A percentile compares a stretch with the other conserved stretches of the same genome.
These are phyloP conservation scores for Zarea fungicola DNA, from an alignment of 2,329 filamentous ascomycete genomes.

Conservation along the genomic window DNA sequence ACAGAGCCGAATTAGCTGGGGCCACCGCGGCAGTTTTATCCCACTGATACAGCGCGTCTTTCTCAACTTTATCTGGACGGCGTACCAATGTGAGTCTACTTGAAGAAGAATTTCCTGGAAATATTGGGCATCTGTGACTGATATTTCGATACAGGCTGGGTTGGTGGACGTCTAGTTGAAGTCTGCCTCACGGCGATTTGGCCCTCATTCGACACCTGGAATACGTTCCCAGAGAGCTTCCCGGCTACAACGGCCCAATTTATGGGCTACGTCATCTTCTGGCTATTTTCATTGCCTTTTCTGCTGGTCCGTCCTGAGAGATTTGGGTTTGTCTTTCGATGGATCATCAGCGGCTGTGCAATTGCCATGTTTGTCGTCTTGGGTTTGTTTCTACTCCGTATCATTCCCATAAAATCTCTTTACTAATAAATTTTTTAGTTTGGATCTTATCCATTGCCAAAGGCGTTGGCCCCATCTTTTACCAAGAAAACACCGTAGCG, in stretches of 20 bases:
- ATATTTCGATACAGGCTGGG: slow-evolving; percentile 27
- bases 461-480: slow-evolving; percentile 40
- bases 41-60: slow-evolving; percentile 41
- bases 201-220: slow-evolving; percentile 35
- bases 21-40: slow-evolving; percentile 41
- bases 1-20: slow-evolving; percentile 45
- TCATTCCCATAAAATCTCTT: no score
- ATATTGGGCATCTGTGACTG: no score
- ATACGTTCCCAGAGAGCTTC: slow-evolving; percentile 36
- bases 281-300: slow-evolving; percentile 43
- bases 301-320: slow-evolving; percentile 43
- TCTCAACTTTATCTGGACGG: slow-evolving; percentile 47
- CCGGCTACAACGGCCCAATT: slow-evolving; percentile 38
- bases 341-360: slow-evolving; percentile 38
- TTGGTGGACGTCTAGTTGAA: slow-evolving; percentile 27
- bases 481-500: slow-evolving; percentile 19
- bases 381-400: background rate
- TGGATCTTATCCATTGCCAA: slow-evolving; percentile 40
- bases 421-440: no score
- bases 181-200: slow-evolving; percentile 12
- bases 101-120: no score
- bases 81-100: slow-evolving; percentile 33
- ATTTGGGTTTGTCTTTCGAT: slow-evolving; percentile 42
- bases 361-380: slow-evolving; percentile 44
- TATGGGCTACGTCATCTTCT: slow-evolving; percentile 47